Base-by-base conservation (phyloP, 2,329 filamentous ascomycete genomes). In the Xylaria sp. region DNA sequence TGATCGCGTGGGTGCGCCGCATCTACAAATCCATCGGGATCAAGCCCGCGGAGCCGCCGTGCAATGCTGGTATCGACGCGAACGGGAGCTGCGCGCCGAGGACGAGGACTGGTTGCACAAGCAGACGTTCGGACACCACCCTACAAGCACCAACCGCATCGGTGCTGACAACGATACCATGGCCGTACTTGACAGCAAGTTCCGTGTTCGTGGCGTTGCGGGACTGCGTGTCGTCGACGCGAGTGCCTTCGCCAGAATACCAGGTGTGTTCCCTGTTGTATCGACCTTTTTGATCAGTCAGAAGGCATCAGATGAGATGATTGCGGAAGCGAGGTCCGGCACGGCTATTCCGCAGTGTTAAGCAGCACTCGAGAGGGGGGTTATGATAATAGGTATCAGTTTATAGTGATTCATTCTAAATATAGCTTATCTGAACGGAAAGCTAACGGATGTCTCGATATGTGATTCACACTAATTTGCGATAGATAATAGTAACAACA, bases 91-190 rank as follows among this genome's bases (percentile, higher is more conserved):
- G 58, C 25, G 62, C 25, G 28, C 51, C 47, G 65, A 63, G 0
- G 56, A 67, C 50, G 67, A 71, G 76, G 83, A 61, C 76, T 78
- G 69, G 54, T 56, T 71, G 28, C 60, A 67, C 50, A 76, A 81
- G 43, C 76, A 80, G 23, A 78, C 81, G 1, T 85, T 83, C 77
- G 83, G 83, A 0, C 84, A 87, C 71, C 84, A 87, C 71, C 82
- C 83, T 5, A 82, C 79, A 0, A 83, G 81, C 60, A 84, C 84
- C 0, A 81, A 78, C 55, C 76, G 81, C 0, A 87, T 87, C 62
- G 84, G 85, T 4, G 74, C 78, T 0, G 81, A 82, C 31, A 75
- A 75, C 38, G 84, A 87, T 70, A 71, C 75, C 1, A 80, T 78
- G 72, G 83, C 83, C 3, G 84, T 87, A 2, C 70, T 87, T 42